phyloP scores from a whole-genome alignment of 768 basidiomycete species.

The Pleurotus giganteus region DNA sequence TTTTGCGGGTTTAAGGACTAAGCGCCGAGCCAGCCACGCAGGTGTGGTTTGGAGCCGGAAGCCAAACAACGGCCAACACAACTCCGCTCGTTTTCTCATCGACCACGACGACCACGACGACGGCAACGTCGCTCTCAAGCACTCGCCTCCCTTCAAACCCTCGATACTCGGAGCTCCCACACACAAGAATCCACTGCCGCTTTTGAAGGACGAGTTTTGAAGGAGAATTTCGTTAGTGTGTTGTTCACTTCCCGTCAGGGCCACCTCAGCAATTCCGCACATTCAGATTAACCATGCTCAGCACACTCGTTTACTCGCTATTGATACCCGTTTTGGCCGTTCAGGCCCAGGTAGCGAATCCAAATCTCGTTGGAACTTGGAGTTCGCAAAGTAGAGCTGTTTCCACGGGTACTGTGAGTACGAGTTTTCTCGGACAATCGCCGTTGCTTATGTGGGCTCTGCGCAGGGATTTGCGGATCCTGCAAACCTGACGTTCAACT shows the following conservation, averaged over 20 bases:
- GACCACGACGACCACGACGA: slow-evolving; percentile 2
- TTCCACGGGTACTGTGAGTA: slow-evolving; percentile 77
- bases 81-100: slow-evolving; percentile 5
- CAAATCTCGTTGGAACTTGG: slow-evolving; percentile 76
- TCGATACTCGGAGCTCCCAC: background rate
- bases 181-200: background rate
- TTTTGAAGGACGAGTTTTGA: background rate
- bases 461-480: slow-evolving; percentile 82
- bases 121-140: background rate
- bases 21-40: background rate
- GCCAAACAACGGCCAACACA: slow-evolving; percentile 5
- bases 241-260: background rate
- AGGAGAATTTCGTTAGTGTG: background rate
- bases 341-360: background rate
- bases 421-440: background rate
- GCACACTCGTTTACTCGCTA: slow-evolving; percentile 5
- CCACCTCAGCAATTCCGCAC: background rate
- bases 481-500: slow-evolving; percentile 74
- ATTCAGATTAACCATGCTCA: background rate
- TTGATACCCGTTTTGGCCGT: slow-evolving; percentile 5
- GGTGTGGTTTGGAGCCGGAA: background rate
- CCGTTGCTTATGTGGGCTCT: slow-evolving; percentile 3
- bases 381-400: slow-evolving; percentile 75
- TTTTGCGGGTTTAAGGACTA: too few relatives aligned
- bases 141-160: background rate